Evolutionary conservation across 164 flowering plant species (phyloP), one percentile per base, ranked within the genome.

Genomic region (Aristolochia contorta): DNA sequence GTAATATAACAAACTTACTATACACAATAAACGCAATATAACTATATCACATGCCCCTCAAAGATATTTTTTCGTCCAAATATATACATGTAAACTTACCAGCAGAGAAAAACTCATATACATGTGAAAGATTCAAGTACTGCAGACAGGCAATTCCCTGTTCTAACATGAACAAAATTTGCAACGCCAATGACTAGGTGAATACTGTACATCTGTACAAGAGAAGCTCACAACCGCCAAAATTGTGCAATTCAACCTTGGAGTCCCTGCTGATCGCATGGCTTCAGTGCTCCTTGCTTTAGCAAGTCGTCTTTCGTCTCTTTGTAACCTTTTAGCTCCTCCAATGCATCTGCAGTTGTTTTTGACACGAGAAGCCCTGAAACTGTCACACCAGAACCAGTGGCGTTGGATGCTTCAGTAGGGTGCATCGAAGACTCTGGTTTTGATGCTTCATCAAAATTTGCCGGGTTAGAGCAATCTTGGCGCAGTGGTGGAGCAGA

Each of bases 291-390:
- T 16, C 77, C 76, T 72, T 78, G 81, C 23, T 56, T 70, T 16
- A 86, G 79, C 74, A 91, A 54, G 69, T 50, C 14, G 33, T 80
- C 77, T 74, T 82, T 89, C 77, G 87, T 72, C 41, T 77, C 81
- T 64, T 67, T 71, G 70, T 80, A 87, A 45, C 69, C 68, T 33
- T 69, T 80, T 58, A 92, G 86, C 75, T 92, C 96, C 30, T 87
- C 86, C 47, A 89, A 70, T 51, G 98, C 96, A 75, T 85, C 85
- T 16, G 84, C 75, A 16, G 85, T 81, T 32, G 98, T 92, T 74
- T 74, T 89, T 21, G 72, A 65, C 24, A 54, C 45, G 24, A 63
- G 19, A 57, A 77, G 68, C 27, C 77, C 71, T 22, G 85, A 79
- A 43, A 84, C 69, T 7, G 72, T 43, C 4, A 77, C 16, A 47